Evolutionary conservation across 306 rosid genomes (phyloP), one percentile per base, ranked within the genome.

Genomic region (Acacia crassicarpa): DNA sequence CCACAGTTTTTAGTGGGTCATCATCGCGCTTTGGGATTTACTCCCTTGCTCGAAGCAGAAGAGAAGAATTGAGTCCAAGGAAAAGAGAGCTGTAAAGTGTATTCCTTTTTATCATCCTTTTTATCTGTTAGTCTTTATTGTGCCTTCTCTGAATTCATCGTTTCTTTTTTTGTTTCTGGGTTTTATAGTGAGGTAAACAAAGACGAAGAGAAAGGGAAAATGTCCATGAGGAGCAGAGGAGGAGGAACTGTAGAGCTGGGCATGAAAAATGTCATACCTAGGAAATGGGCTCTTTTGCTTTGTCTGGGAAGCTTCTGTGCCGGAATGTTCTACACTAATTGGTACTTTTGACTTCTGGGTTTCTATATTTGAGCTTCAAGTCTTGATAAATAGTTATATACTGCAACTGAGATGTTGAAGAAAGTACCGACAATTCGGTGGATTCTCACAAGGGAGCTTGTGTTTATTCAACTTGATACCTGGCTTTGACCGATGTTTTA

Each of bases 221-320:
- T 95, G 98, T 84, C 85, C 54, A 53, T 83, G 87, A 95, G 89
- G 86, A 89, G 80, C 85, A 89, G 83, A 75, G 94, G 91, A 75
- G 95, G 91, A 63, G 89, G 89, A 78, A 89, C 81, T 43, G 71
- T 85, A 13, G 95, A 86, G 75, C 19, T 78, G 20, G 70, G 78
- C 53, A 71, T 86, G 63, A 91, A 85, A 84, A 88, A 41, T 83
- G 87, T 82, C 49, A 19, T 95, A 25, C 81, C 88, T 17, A 90
- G 90, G 83, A 91, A 88, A 81, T 87, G 90, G 97, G 84, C 89
- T 79, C 70, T 93, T 86, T 77, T 93, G 33, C 89, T 93, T 53
- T 95, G 98, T 80, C 35, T 91, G 15, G 92, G 91, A 83, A 87
- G 98, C 89, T 95, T 95, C 86, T 91, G 86, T 87, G 94, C 98